These are phyloP conservation scores for Globisporangium alternatum DNA, from an alignment of 352 stramenopile species.

Conservation along the genomic window DNA sequence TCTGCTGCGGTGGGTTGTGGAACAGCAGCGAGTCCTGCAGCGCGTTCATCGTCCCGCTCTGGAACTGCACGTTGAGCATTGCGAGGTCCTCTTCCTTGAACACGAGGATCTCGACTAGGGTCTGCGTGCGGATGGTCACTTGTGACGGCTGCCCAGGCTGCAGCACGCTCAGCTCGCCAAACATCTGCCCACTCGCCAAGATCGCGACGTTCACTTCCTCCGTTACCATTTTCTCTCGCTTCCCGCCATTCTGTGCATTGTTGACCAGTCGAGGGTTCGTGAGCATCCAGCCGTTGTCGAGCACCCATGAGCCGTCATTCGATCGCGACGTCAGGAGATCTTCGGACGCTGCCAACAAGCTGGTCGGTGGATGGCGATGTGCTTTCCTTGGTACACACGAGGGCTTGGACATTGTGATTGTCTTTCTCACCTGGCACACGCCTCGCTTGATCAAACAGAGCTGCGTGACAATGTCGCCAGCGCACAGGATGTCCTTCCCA, in stretches of 20 bases:
- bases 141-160: conserved; percentile 60
- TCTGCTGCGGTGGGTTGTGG: conserved; percentile 76
- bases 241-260: conserved; percentile 27
- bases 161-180: conserved; percentile 69
- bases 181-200: conserved; percentile 64
- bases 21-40: conserved; percentile 74
- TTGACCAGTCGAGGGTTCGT: conserved; percentile 70
- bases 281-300: conserved; percentile 82
- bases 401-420: conserved; percentile 26
- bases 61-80: conserved; percentile 60
- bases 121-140: conserved; percentile 59
- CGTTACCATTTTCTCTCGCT: conserved; percentile 18
- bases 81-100: conserved; percentile 51
- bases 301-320: conserved; percentile 66
- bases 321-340: conserved; percentile 31
- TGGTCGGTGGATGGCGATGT: conserved; percentile 3
- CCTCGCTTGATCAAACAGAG: conserved; percentile 66
- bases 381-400: conserved; percentile 5
- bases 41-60: conserved; percentile 73
- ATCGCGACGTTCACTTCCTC: conserved; percentile 60
- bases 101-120: conserved; percentile 61
- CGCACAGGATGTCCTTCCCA: conserved; percentile 40
- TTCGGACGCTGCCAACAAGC: not conserved
- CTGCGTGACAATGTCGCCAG: conserved; percentile 60
- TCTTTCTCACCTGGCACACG: conserved; percentile 69